Conservation (phyloP, 2,329 filamentous ascomycete genomes). For the Diaporthe ampelina region DNA sequence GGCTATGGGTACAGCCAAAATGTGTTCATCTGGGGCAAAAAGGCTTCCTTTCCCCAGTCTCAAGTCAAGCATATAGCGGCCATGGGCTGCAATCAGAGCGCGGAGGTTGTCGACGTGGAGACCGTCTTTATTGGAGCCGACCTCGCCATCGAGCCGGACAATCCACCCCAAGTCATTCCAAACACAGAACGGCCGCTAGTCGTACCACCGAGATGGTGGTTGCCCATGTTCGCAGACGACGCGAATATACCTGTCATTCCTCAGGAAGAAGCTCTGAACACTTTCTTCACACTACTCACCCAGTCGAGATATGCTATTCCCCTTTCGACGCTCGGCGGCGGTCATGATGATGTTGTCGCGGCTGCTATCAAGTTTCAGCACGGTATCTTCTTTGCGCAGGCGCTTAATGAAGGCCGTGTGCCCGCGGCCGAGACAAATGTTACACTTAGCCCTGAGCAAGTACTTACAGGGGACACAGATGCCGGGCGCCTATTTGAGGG, state of each 20-base stretch:
- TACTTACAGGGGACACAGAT: not conserved
- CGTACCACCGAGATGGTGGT: not conserved
- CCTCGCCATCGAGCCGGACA: not conserved
- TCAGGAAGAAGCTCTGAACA: not conserved
- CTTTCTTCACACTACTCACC: no score
- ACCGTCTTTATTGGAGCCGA: not conserved
- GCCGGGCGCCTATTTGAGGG: not conserved
- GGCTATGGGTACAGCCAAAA: constrained; percentile 45
- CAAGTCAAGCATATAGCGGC: not conserved
- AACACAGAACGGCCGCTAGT: not conserved
- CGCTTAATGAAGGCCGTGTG: constrained; percentile 57
- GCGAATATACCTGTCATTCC: not conserved
- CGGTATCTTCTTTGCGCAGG: constrained; percentile 65
- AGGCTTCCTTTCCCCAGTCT: constrained; percentile 40
- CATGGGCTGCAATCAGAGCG: not conserved
- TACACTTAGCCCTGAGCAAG: not conserved
- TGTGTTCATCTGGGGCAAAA: constrained; percentile 54
- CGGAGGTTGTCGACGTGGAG: constrained; percentile 1
- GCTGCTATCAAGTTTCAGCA: constrained; percentile 48
- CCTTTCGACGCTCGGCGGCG: constrained; percentile 14
- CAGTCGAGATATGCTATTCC: constrained; percentile 12
- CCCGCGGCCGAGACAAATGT: not conserved
- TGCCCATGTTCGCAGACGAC: no score
- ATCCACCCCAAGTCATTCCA: not conserved
- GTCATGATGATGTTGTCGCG: constrained; percentile 43